These are phyloP conservation scores for Calonectria pteridis DNA, from an alignment of 2,329 filamentous ascomycete species.

Conservation along the genomic window DNA sequence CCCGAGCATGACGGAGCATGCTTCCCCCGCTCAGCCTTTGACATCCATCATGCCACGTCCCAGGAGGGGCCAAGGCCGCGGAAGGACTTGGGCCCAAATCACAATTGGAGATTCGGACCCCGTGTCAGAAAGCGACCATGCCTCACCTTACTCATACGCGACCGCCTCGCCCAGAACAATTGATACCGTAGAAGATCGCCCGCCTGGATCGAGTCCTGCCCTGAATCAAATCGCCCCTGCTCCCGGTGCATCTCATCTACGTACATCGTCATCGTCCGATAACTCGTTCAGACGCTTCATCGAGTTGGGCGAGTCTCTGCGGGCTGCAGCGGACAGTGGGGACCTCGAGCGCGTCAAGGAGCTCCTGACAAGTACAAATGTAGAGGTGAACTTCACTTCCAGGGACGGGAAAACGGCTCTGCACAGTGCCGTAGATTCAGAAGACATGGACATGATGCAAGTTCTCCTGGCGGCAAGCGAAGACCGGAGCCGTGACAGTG, in stretches of 20 bases:
- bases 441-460: background rate
- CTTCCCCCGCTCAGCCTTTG: background rate
- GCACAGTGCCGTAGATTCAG: background rate
- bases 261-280: background rate
- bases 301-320: background rate
- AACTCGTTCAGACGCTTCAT: background rate
- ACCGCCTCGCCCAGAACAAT: background rate
- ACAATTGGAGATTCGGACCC: background rate
- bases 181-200: background rate
- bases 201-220: background rate
- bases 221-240: too few relatives aligned
- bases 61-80: background rate
- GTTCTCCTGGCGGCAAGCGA: background rate
- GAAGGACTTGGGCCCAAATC: background rate
- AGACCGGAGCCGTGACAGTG: background rate
- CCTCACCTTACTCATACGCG: background rate
- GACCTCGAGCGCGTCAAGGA: background rate
- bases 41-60: background rate
- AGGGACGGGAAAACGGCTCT: background rate
- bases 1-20: background rate
- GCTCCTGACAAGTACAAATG: background rate
- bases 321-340: background rate
- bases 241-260: background rate
- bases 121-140: background rate
- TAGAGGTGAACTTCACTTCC: background rate